These are phyloP conservation scores for Jaltomata sinuosa DNA, from an alignment of 257 asterid species.

Conservation along the genomic window DNA sequence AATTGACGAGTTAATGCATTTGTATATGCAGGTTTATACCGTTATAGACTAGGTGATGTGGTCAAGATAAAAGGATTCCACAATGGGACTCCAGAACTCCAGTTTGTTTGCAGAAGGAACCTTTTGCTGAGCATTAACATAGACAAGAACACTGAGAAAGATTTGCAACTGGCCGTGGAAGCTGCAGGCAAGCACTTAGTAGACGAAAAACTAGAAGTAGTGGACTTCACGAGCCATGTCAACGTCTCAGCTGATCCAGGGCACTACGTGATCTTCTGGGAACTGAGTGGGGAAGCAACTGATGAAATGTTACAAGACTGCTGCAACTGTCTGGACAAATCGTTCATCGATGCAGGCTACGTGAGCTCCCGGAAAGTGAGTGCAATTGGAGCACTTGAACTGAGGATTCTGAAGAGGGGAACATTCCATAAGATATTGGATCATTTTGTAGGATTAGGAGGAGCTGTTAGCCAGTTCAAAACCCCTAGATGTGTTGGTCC, in stretches of 20 bases:
- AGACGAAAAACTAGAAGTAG: constrained; percentile 57
- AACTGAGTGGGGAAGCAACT: constrained; percentile 48
- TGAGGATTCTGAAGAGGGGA: constrained; percentile 51
- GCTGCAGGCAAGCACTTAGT: constrained; percentile 48
- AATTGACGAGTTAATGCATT: neutral
- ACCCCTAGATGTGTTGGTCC: constrained; percentile 86
- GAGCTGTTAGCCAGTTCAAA: constrained; percentile 96
- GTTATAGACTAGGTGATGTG: constrained; percentile 76
- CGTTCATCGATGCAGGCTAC: constrained; percentile 80
- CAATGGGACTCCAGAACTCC: constrained; percentile 78
- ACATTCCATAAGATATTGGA: constrained; percentile 84
- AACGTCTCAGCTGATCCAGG: constrained; percentile 54
- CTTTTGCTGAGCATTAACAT: constrained; percentile 80
- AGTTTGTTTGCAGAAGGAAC: constrained; percentile 70
- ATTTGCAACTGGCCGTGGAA: constrained; percentile 73
- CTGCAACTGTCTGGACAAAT: constrained; percentile 76
- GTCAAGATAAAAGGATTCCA: constrained; percentile 81
- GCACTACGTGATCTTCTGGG: constrained; percentile 86
- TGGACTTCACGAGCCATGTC: constrained; percentile 84
- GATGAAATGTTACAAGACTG: constrained; percentile 54
- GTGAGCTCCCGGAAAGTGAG: constrained; percentile 55
- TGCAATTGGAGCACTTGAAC: constrained; percentile 66
- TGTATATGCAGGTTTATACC: constrained; percentile 60
- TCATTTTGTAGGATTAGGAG: constrained; percentile 80
- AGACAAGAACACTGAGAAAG: constrained; percentile 94